Evolutionary conservation across 169 alveolate species (phyloP).

Genomic region (Plasmodium yoelii): DNA sequence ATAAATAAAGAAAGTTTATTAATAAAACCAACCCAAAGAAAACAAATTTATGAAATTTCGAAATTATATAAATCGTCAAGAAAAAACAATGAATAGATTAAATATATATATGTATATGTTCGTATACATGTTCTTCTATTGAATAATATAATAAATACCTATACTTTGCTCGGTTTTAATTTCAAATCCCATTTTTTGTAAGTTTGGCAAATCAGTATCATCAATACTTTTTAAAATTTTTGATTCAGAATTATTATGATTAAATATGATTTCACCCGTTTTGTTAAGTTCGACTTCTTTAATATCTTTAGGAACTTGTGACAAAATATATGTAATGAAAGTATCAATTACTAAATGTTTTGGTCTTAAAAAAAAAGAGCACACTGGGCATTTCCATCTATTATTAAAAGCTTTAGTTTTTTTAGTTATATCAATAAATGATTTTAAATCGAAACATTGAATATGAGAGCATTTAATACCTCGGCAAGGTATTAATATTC

Average conservation of each 20-base stretch:
- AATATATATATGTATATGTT: not conserved
- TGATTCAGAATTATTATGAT: constrained; percentile 7
- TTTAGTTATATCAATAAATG: constrained; percentile 90
- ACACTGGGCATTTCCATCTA: constrained; percentile 95
- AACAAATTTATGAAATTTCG: not conserved
- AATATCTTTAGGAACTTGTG: constrained; percentile 77
- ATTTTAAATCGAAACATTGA: constrained; percentile 93
- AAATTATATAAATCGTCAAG: not conserved
- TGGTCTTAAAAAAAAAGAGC: constrained; percentile 90
- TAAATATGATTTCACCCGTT: constrained; percentile 58
- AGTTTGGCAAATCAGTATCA: constrained; percentile 14
- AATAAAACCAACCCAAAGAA: not conserved
- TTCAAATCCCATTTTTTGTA: constrained; percentile 21
- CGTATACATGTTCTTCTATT: not conserved
- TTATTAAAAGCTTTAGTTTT: constrained; percentile 93
- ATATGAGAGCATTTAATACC: constrained; percentile 92
- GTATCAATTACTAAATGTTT: constrained; percentile 89
- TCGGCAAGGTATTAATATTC: constrained; percentile 92
- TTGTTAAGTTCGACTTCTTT: constrained; percentile 78
- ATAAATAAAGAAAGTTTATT: no score
- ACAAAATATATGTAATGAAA: constrained; percentile 84
- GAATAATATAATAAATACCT: constrained; percentile 6
- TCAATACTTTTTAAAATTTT: constrained; percentile 39
- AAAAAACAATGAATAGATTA: not conserved
- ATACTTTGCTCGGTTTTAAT: constrained; percentile 36